Conservation (phyloP, 768 basidiomycete species). For the Naganishia vishniacii region DNA sequence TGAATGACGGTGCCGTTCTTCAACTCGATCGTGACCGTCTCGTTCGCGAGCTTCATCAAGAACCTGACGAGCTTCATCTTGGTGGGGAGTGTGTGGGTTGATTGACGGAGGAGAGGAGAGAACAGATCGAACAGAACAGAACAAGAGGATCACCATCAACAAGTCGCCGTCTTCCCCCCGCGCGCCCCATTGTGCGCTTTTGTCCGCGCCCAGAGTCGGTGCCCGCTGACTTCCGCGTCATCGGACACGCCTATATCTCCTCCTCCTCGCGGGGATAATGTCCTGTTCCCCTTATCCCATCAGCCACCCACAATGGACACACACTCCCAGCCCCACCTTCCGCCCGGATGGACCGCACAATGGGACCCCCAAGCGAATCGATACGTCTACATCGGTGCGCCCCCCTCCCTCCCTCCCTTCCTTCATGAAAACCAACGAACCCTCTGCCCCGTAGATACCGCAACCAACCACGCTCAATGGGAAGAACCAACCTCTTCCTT, state of each 20-base stretch:
- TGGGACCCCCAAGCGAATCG: slow-evolving; percentile 56
- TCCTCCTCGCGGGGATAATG: no score
- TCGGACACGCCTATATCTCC: background rate
- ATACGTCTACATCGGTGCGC: slow-evolving; percentile 26
- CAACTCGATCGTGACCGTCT: slow-evolving; percentile 95
- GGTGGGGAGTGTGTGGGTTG: slow-evolving; percentile 26
- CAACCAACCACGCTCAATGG: slow-evolving; percentile 74
- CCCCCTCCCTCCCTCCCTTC: background rate
- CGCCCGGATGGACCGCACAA: slow-evolving; percentile 87
- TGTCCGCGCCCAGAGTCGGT: no score
- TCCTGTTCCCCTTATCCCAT: background rate
- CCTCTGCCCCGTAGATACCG: slow-evolving; percentile 62
- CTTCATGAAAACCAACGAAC: no score
- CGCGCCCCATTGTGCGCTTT: no score
- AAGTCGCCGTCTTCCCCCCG: background rate
- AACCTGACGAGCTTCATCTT: slow-evolving; percentile 86
- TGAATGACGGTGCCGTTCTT: slow-evolving; percentile 95
- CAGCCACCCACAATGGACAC: slow-evolving; percentile 18
- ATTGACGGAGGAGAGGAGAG: background rate
- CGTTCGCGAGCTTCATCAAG: slow-evolving; percentile 99
- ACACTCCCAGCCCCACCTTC: slow-evolving; percentile 56
- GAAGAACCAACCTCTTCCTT: slow-evolving; percentile 63
- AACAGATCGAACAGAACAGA: no score
- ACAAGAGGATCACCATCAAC: background rate
- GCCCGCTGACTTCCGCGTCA: slow-evolving; percentile 7